A percentile compares a stretch with the other conserved stretches of the same genome.
Conservation (phyloP, 2,329 filamentous ascomycete species). For the Fusarium denticulatum region DNA sequence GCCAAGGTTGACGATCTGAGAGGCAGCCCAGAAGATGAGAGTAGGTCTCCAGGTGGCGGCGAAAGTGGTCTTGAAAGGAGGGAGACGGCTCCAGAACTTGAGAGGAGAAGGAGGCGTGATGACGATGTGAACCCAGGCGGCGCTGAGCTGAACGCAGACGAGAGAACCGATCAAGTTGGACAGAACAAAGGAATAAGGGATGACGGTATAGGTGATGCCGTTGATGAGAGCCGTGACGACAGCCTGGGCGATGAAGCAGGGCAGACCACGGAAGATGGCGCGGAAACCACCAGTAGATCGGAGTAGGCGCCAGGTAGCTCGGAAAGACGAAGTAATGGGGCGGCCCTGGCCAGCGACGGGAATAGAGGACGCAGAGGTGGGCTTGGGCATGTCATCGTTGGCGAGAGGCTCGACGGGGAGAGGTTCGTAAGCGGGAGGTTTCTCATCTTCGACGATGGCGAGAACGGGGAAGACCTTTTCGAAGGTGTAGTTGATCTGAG, state of each 20-base stretch:
- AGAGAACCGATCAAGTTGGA: constrained; percentile 60
- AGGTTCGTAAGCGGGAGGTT: constrained; percentile 64
- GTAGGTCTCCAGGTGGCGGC: constrained; percentile 76
- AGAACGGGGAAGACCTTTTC: constrained; percentile 62
- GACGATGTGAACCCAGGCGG: constrained; percentile 87
- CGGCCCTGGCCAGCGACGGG: constrained; percentile 10
- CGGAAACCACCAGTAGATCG: constrained; percentile 69
- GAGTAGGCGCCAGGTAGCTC: constrained; percentile 65
- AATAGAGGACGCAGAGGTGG: constrained; percentile 44
- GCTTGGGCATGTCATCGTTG: constrained; percentile 45
- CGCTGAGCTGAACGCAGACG: constrained; percentile 72
- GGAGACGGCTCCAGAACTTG: constrained; percentile 75
- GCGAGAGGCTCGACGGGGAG: constrained; percentile 59
- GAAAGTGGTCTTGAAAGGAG: constrained; percentile 70
- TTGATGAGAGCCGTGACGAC: constrained; percentile 52
- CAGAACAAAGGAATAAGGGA: constrained; percentile 54
- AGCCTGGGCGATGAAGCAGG: constrained; percentile 56
- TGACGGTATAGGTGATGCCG: constrained; percentile 57
- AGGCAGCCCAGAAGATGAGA: constrained; percentile 68
- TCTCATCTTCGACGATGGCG: constrained; percentile 68
- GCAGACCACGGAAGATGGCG: constrained; percentile 76
- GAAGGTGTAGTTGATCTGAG: constrained; percentile 62
- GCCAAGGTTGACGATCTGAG: constrained; percentile 59
- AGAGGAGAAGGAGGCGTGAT: constrained; percentile 75
- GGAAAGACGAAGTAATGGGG: constrained; percentile 61